Evolutionary conservation across 257 asterid genomes (phyloP), one percentile per base, ranked within the genome.

Genomic region (Nicotiana tabacum): DNA sequence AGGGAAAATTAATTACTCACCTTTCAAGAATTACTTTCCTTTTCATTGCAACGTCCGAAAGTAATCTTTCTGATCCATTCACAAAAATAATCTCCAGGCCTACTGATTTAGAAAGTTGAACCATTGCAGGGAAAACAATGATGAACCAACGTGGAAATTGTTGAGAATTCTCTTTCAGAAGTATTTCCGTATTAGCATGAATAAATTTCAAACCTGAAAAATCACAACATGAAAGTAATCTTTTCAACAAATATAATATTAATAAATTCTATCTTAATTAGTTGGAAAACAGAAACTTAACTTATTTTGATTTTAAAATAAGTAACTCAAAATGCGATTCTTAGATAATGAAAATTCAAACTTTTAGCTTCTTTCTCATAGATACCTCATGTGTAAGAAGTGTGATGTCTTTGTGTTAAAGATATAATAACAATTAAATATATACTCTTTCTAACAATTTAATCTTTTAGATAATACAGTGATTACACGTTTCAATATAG

Each of bases 141-240:
- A 84, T 37, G 51, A 92, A 90, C 91, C 91, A 85, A 35, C 83
- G 91, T 5, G 94, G 92, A 77, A 90, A 78, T 4, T 69, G 77
- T 62, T 58, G 80, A 16, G 66, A 48, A 83, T 85, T 83, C 17
- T 18, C 56, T 18, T 83, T 79, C 53, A 90, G 9, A 35, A 92
- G 62, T 5, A 55, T 72, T 78, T 87, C 88, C 69, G 85, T 67
- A 69, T 85, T 87, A 4, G 85, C 66, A 60, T 82, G 57, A 5
- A 91, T 48, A 77, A 90, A 92, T 35, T 39, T 79, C 87, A 89
- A 39, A 2, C 94, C 94, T 89, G 57, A 37, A 58, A 39, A 61
- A 80, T 30, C 17, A n/a, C 48, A 21, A 74, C 4, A 46, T 3
- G 8, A 39, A 39, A 39, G 46, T 39, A 39, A 39, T 39, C 48